Conservation (phyloP, 2,329 filamentous ascomycete species). For the Paramyrothecium sp. region DNA sequence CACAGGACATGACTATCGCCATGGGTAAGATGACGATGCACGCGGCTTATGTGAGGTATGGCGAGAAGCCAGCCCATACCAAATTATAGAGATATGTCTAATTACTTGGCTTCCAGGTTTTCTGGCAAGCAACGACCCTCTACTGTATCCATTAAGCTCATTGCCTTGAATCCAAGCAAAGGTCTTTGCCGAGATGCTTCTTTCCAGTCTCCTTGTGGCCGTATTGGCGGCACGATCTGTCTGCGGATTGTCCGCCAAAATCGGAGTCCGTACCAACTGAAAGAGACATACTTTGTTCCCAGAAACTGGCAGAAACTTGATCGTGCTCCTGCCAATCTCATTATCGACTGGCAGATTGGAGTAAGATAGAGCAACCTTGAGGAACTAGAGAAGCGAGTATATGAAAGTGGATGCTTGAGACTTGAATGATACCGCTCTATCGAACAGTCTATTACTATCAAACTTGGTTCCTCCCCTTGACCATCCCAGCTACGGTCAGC, state of each 20-base stretch:
- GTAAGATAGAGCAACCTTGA: conserved; percentile 3
- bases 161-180: too few relatives aligned
- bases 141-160: too few relatives aligned
- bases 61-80: too few relatives aligned
- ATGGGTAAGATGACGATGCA: too few relatives aligned
- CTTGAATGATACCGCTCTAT: neutral
- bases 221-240: neutral
- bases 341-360: conserved; percentile 3
- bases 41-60: too few relatives aligned
- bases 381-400: conserved; percentile 2
- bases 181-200: too few relatives aligned
- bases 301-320: conserved; percentile 2
- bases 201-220: neutral
- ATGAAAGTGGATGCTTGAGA: neutral
- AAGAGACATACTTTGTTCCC: conserved; percentile 1
- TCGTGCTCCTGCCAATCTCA: neutral
- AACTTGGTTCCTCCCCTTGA: neutral
- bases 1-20: too few relatives aligned
- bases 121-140: too few relatives aligned
- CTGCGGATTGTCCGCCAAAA: neutral
- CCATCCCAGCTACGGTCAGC: conserved; percentile 3
- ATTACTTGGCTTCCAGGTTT: too few relatives aligned
- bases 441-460: neutral
- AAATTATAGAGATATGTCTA: too few relatives aligned
- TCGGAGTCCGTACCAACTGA: conserved; percentile 14